phyloP scores from a whole-genome alignment of 2,329 filamentous ascomycete species.

The Orbilia brochopaga region DNA sequence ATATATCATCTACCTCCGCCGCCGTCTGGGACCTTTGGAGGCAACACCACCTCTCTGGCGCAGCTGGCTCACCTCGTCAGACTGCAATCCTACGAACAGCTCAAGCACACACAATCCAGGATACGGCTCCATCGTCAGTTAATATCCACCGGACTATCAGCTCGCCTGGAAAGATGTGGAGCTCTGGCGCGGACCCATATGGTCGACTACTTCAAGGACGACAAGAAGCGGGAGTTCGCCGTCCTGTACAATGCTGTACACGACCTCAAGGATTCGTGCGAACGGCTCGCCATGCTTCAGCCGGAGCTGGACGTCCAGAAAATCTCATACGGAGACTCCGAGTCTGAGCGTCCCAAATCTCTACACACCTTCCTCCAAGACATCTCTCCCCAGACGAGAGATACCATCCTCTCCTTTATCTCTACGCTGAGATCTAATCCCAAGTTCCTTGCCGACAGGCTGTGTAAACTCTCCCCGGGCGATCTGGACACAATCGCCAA shows the following conservation, averaged over 20 bases:
- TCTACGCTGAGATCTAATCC: constrained; percentile 82
- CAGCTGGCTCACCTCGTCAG: constrained; percentile 79
- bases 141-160: constrained; percentile 75
- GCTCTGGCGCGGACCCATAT: constrained; percentile 76
- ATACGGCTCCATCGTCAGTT: constrained; percentile 75
- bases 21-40: constrained; percentile 62
- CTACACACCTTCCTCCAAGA: constrained; percentile 70
- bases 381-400: constrained; percentile 75
- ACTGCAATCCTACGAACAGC: constrained; percentile 79
- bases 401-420: constrained; percentile 79
- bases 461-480: constrained; percentile 74
- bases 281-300: constrained; percentile 74
- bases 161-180: constrained; percentile 75
- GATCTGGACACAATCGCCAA: constrained; percentile 80
- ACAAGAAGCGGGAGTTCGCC: constrained; percentile 79
- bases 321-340: constrained; percentile 52
- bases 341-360: constrained; percentile 55
- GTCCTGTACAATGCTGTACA: constrained; percentile 77
- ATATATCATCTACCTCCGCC: constrained; percentile 51
- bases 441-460: constrained; percentile 81
- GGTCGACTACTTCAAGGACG: constrained; percentile 76
- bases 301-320: constrained; percentile 70
- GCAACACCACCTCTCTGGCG: constrained; percentile 72
- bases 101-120: constrained; percentile 75
- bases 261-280: constrained; percentile 78